Evolutionary conservation across 164 flowering plant genomes (phyloP).

Genomic region (Warburgia ugandensis): DNA sequence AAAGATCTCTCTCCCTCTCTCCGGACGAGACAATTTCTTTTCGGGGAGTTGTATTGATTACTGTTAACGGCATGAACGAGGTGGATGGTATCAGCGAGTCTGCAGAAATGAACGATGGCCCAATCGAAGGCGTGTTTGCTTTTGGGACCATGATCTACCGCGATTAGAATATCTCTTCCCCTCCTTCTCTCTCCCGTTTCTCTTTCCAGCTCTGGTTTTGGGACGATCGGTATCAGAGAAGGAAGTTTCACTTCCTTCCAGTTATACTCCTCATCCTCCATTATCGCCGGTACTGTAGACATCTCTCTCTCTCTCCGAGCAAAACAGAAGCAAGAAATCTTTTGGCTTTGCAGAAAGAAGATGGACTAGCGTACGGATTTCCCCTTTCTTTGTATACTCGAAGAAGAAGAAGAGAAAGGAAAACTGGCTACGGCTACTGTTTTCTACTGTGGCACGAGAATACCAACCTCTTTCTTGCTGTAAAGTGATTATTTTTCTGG

Average conservation of each 20-base stretch:
- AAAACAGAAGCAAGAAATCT: no score
- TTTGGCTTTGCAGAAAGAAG: no score
- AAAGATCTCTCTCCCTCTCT: neutral
- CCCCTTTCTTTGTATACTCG: no score
- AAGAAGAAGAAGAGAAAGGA: no score
- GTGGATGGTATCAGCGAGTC: conserved; percentile 81
- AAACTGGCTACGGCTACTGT: no score
- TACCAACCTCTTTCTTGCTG: no score
- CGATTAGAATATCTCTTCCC: conserved; percentile 66
- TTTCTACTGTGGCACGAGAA: no score
- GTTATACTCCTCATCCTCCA: conserved; percentile 52
- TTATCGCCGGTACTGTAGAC: no score
- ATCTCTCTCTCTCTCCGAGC: no score
- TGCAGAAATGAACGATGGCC: conserved; percentile 70
- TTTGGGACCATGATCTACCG: conserved; percentile 92
- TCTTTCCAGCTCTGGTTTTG: conserved; percentile 63
- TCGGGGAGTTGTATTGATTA: conserved; percentile 12
- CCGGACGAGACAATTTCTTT: neutral
- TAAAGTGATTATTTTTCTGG: no score
- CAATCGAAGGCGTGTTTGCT: conserved; percentile 93
- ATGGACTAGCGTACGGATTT: no score
- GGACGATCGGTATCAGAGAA: conserved; percentile 42
- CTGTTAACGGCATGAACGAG: conserved; percentile 79
- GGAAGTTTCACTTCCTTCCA: conserved; percentile 71
- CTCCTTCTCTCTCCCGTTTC: conserved; percentile 73